A percentile compares a stretch with the other conserved stretches of the same genome.
phyloP scores from a whole-genome alignment of 2,329 filamentous ascomycete species.

The Graphilbum fragrans region DNA sequence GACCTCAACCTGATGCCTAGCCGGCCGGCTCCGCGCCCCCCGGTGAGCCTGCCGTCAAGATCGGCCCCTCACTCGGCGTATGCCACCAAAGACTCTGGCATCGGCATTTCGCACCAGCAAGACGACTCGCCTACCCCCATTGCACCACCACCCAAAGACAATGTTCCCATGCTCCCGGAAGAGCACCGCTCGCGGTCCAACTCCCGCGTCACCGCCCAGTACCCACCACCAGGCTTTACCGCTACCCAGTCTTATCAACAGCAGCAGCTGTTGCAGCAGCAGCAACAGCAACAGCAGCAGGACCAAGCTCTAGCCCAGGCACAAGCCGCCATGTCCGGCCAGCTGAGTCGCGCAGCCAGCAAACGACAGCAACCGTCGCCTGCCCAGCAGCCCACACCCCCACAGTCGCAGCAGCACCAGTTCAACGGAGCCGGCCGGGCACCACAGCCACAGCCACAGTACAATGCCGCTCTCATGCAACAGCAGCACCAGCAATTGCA shows the following conservation, averaged over 20 bases:
- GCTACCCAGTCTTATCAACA: constrained; percentile 21
- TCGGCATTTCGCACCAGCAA: constrained; percentile 44
- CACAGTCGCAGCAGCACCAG: constrained; percentile 41
- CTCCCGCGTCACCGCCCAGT: constrained; percentile 47
- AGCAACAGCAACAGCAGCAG: constrained; percentile 85
- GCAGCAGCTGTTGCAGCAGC: constrained; percentile 59
- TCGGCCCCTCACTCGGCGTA: constrained; percentile 44
- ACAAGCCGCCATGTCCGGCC: constrained; percentile 62
- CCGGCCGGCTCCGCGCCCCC: constrained; percentile 80
- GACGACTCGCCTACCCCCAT: constrained; percentile 41
- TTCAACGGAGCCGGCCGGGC: constrained; percentile 23
- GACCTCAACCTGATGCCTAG: constrained; percentile 58
- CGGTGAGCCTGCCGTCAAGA: constrained; percentile 47
- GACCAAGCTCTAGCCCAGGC: constrained; percentile 72
- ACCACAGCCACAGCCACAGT: constrained; percentile 21
- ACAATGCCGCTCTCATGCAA: constrained; percentile 1
- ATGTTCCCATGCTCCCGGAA: constrained; percentile 49
- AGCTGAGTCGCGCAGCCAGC: constrained; percentile 61
- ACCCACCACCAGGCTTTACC: constrained; percentile 23
- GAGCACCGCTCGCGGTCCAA: constrained; percentile 58
- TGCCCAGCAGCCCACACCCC: constrained; percentile 34
- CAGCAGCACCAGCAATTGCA: constrained; percentile 9
- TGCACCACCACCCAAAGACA: constrained; percentile 34
- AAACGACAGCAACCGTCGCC: constrained; percentile 43
- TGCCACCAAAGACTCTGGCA: constrained; percentile 46